Conservation (phyloP, 345 rosid species). For the Brassica incana region DNA sequence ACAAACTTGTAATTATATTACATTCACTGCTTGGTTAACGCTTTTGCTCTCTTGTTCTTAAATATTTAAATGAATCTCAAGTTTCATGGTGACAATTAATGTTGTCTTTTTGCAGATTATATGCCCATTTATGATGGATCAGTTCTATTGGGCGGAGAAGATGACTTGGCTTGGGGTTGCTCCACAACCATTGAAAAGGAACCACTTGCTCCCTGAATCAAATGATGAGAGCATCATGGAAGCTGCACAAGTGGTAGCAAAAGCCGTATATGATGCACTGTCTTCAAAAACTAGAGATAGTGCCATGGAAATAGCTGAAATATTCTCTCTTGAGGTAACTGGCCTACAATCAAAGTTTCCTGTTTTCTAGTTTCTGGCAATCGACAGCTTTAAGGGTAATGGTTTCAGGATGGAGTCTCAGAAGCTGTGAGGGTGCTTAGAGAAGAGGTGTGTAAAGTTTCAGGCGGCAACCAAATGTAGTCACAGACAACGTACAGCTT, state of each 20-base stretch:
- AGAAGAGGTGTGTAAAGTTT: conserved; percentile 49
- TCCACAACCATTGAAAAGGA: conserved; percentile 67
- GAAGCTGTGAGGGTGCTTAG: conserved; percentile 73
- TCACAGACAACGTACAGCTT: conserved; percentile 1
- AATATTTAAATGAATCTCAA: too few relatives aligned
- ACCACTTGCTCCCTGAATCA: conserved; percentile 48
- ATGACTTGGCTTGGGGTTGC: conserved; percentile 94
- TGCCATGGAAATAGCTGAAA: conserved; percentile 53
- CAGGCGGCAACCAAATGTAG: conserved; percentile 14
- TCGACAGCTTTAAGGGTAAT: conserved; percentile 5
- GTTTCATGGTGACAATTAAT: neutral
- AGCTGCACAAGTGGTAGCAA: conserved; percentile 55
- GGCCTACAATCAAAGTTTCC: neutral
- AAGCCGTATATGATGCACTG: conserved; percentile 55
- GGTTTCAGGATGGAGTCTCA: conserved; percentile 70
- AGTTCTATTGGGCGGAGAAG: conserved; percentile 94
- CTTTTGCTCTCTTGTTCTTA: too few relatives aligned
- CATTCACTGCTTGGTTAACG: too few relatives aligned
- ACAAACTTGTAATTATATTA: neutral
- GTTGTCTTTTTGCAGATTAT: conserved; percentile 50
- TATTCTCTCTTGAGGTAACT: conserved; percentile 70
- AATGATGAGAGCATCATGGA: conserved; percentile 43
- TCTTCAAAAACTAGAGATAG: conserved; percentile 53
- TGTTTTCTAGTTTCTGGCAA: neutral
- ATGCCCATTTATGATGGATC: conserved; percentile 87